phyloP scores from a whole-genome alignment of 805 yeast species.

The Suhomyces pyralidae region DNA sequence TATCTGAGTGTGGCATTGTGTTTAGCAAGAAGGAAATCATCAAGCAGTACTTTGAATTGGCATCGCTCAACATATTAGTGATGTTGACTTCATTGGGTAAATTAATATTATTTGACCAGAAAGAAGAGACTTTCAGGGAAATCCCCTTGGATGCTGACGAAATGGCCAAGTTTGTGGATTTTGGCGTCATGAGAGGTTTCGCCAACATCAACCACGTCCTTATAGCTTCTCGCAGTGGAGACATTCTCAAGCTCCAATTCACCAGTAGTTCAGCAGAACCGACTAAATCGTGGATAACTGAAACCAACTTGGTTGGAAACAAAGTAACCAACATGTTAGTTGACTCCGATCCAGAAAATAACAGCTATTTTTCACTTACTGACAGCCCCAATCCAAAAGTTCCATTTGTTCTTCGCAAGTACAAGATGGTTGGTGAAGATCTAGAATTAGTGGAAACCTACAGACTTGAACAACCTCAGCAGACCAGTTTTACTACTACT shows the following conservation, averaged over 20 bases:
- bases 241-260: slow-evolving; percentile 42
- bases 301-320: slow-evolving; percentile 23
- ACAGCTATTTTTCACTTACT: slow-evolving; percentile 37
- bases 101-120: slow-evolving; percentile 33
- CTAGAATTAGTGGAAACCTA: slow-evolving; percentile 27
- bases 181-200: slow-evolving; percentile 44
- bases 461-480: slow-evolving; percentile 38
- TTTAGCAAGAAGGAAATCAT: slow-evolving; percentile 52
- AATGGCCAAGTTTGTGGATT: slow-evolving; percentile 28
- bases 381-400: slow-evolving; percentile 71
- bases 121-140: slow-evolving; percentile 2
- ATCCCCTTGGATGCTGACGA: slow-evolving; percentile 4
- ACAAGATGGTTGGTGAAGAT: slow-evolving; percentile 18
- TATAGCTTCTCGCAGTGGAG: slow-evolving; percentile 36
- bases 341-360: slow-evolving; percentile 13
- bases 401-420: slow-evolving; percentile 43
- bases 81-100: slow-evolving; percentile 61
- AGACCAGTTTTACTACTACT: slow-evolving; percentile 53
- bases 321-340: slow-evolving; percentile 52
- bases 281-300: slow-evolving; percentile 23
- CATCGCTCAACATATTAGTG: slow-evolving; percentile 39
- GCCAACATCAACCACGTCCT: slow-evolving; percentile 26
- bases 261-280: neutral
- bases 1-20: slow-evolving; percentile 21
- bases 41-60: slow-evolving; percentile 55